Base-by-base conservation (phyloP, 2,329 filamentous ascomycete species). In the Claviceps paspali region DNA sequence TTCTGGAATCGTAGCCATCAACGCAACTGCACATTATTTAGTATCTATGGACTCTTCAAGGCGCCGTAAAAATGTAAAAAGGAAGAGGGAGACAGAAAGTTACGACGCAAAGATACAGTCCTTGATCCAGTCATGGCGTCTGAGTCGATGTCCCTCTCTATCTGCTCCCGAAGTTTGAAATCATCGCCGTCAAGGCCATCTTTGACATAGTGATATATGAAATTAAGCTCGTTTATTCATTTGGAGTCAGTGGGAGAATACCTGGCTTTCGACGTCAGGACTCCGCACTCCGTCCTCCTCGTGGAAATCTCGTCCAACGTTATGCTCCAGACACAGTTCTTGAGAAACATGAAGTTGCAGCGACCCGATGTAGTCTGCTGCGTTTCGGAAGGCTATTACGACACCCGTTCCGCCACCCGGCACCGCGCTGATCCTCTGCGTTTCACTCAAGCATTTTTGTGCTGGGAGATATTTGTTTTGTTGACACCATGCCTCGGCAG, bases 401-500 rank as follows among this genome's bases (percentile, higher is more conserved):
- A 19, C 64, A 19, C 68, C 72, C 11, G 68, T 60, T 35, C 65
- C 63, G 34, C 63, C 56, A 2, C 64, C 60, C 15, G 75, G 53
- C 10, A 62, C 56, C 6, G 62, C 60, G 50, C 77, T 79, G 48
- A 66, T 68, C 34, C 55, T 61, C 21, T 63, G 59, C 3, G 83
- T 83, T 45, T 81, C 75, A 34, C 82, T 76, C 1, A 96, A 68
- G 45, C 82, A 84, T 40, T 73, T 70, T 46, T 84, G 82, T 1
- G 86, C 82, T 51, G 92, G 82, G 11, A 81, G 73, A 37, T 76
- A 76, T 51, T 88, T 87, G 24, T 72, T 75, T 43, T 87, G 72
- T 35, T 71, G 70, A 38, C 88, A 65, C 91, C 91, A 98, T 2
- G 77, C 71, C 49, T 94, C 82, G 1, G 86, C 79, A 2, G 83